A percentile compares a stretch with the other conserved stretches of the same genome.
Evolutionary conservation across 495 filamentous ascomycete genomes (phyloP).

Genomic region (Tuber brumale): DNA sequence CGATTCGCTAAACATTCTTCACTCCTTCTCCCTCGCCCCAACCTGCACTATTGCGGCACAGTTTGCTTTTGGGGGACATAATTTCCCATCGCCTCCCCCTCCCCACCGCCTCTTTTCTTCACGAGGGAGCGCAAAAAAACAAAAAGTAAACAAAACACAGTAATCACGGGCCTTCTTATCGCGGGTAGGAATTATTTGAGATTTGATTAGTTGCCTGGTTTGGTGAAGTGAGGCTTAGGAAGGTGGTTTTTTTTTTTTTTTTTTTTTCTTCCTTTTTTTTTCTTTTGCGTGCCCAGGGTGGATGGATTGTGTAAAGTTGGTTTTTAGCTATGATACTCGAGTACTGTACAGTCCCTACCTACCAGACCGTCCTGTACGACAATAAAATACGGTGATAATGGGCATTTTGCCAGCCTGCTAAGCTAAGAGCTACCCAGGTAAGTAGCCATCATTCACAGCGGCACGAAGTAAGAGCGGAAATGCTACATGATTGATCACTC

Average conservation of each 20-base stretch:
- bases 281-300: neutral
- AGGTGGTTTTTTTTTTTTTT: neutral
- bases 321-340: neutral
- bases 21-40: neutral
- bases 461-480: neutral
- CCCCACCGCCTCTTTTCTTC: neutral
- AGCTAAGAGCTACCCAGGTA: neutral
- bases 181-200: neutral
- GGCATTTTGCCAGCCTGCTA: neutral
- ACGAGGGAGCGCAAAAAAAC: neutral
- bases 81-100: neutral
- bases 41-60: slow-evolving; percentile 3
- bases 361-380: neutral
- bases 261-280: neutral
- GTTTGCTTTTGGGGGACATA: slow-evolving; percentile 5
- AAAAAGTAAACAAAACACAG: slow-evolving; percentile 3
- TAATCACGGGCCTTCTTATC: slow-evolving; percentile 3
- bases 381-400: neutral
- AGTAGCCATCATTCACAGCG: neutral
- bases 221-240: neutral
- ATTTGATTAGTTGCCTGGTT: neutral
- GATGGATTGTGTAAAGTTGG: neutral
- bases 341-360: no score
- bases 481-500: neutral
- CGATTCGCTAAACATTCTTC: neutral